Evolutionary conservation across 768 basidiomycete species (phyloP).

Genomic region (Exsudoporus frostii): DNA sequence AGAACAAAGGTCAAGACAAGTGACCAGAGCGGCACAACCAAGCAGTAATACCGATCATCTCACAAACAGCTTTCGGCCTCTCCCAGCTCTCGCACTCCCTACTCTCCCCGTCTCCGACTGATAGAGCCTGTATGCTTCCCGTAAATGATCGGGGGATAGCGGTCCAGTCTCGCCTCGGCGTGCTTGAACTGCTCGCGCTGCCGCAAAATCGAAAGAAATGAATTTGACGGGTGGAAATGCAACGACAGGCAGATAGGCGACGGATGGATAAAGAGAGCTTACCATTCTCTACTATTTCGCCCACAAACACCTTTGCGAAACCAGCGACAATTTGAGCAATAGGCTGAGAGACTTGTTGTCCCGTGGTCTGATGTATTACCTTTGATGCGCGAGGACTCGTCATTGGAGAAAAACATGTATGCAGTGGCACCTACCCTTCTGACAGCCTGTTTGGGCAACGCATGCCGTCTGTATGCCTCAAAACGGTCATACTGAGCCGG

Average conservation of each 20-base stretch:
- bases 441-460: constrained; percentile 78
- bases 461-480: constrained; percentile 82
- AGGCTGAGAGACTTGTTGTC: constrained; percentile 81
- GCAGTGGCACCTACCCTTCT: constrained; percentile 52
- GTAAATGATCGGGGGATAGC: constrained; percentile 82
- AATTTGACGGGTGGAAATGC: neutral
- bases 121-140: constrained; percentile 85
- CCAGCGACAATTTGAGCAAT: constrained; percentile 89
- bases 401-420: neutral
- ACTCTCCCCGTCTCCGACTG: constrained; percentile 79
- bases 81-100: constrained; percentile 69
- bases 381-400: constrained; percentile 25
- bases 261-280: neutral
- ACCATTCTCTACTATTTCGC: constrained; percentile 91
- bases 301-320: constrained; percentile 88
- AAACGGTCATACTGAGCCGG: constrained; percentile 84
- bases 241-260: neutral
- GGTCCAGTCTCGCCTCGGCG: constrained; percentile 74
- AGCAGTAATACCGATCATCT: constrained; percentile 34
- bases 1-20: neutral
- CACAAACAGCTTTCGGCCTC: constrained; percentile 72
- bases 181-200: constrained; percentile 75
- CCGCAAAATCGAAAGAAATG: neutral
- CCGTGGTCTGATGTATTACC: constrained; percentile 81
- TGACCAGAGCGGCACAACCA: neutral